Evolutionary conservation across 129 eudicot genomes (phyloP), one percentile per base, ranked within the genome.

Genomic region (Silybum marianum): DNA sequence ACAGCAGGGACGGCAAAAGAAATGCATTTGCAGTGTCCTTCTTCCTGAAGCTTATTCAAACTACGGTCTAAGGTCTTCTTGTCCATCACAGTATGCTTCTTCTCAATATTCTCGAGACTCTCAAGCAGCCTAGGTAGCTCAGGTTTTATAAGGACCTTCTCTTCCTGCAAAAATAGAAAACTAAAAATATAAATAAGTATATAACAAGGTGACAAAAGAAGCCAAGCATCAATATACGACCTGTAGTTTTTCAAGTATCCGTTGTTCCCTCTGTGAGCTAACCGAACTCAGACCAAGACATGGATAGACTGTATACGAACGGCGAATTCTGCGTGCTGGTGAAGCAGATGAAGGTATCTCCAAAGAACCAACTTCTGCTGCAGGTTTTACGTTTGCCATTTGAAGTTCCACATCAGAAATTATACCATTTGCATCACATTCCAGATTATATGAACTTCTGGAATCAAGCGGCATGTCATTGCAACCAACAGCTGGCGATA

Each of bases 41-140:
- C 97, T 74, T 82, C 79, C 78, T 89, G 90, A 88, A 95, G 97
- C 75, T 90, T 92, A 77, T 88, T 88, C 74, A 95, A 78, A 81
- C 90, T 79, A 65, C 97, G 97, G 3, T 63, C 78, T 63, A 95
- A 78, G 65, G 99, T 95, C 89, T 78, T 92, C 77, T 89, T 88
- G 84, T 92, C 99, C 95, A 92, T 90, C 69, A 42, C 69, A 18
- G 88, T 85, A 36, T 85, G 71, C 86, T 87, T 90, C 73, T 86
- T 97, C 80, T 90, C 91, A 77, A 25, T 72, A 62, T 78, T 83
- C 79, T 91, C 94, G 26, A 92, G 87, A 77, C 84, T 85, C 85
- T 92, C 94, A 73, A 95, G 93, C 78, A 88, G 86, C 80, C 90
- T 85, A 39, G 85, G 93, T 65, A 95, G 87, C 84, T 95, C 97